These are phyloP conservation scores for Acacia acuminata DNA, from an alignment of 306 rosid genomes.

Conservation along the genomic window DNA sequence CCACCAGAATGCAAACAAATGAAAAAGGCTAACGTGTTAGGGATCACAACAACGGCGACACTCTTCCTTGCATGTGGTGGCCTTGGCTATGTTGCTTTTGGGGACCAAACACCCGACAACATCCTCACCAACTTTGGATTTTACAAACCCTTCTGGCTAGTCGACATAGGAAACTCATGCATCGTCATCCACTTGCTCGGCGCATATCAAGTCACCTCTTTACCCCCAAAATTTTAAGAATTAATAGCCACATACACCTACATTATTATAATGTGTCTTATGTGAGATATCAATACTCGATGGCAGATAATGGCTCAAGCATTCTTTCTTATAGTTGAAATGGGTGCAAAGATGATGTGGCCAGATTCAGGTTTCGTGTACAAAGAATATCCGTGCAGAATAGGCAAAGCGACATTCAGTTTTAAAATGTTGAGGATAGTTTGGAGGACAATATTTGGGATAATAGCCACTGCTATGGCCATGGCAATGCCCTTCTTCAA, in stretches of 20 bases:
- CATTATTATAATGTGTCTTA: neutral
- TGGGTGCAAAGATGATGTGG: constrained; percentile 54
- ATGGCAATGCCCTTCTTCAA: constrained; percentile 69
- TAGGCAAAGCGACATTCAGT: constrained; percentile 15
- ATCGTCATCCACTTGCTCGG: constrained; percentile 67
- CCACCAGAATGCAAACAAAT: constrained; percentile 75
- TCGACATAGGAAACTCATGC: constrained; percentile 54
- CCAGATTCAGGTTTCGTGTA: constrained; percentile 52
- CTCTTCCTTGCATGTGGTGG: constrained; percentile 50
- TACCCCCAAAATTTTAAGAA: neutral
- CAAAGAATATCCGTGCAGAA: constrained; percentile 35
- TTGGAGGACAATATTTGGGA: constrained; percentile 68
- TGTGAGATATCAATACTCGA: constrained; percentile 1
- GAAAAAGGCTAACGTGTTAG: constrained; percentile 59
- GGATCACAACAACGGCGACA: constrained; percentile 49
- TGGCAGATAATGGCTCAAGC: constrained; percentile 59
- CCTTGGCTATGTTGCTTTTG: constrained; percentile 76
- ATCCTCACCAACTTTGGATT: constrained; percentile 58
- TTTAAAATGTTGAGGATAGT: constrained; percentile 54
- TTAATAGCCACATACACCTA: neutral
- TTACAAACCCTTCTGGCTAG: constrained; percentile 61
- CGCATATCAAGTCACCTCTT: constrained; percentile 65
- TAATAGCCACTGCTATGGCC: constrained; percentile 39
- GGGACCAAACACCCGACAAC: constrained; percentile 62
- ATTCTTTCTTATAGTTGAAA: constrained; percentile 48